Evolutionary conservation across 2,329 filamentous ascomycete genomes (phyloP).

Genomic region (Juglanconis sp.): DNA sequence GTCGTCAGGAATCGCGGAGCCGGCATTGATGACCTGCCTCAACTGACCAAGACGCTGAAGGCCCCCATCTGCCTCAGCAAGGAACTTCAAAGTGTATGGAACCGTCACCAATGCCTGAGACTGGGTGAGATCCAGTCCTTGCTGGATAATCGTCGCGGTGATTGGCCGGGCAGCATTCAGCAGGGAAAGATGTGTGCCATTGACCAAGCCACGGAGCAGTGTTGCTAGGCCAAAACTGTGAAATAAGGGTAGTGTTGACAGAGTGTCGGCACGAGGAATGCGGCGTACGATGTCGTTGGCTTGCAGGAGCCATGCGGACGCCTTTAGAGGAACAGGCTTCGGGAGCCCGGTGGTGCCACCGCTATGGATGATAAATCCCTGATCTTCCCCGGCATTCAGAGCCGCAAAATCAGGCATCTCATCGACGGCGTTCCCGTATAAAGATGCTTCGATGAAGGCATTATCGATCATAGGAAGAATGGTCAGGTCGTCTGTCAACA

Average conservation of each 20-base stretch:
- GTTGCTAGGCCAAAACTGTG: conserved; percentile 9
- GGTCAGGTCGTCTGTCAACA: neutral
- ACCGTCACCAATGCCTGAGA: conserved; percentile 5
- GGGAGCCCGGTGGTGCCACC: conserved; percentile 9
- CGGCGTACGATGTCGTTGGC: conserved; percentile 4
- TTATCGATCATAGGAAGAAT: neutral
- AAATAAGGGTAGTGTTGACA: conserved; percentile 3
- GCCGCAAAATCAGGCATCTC: neutral
- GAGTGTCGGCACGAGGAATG: neutral
- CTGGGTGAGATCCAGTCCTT: neutral
- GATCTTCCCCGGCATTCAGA: neutral
- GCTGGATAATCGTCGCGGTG: neutral
- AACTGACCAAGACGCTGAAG: neutral
- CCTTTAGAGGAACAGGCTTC: conserved; percentile 5
- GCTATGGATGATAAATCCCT: conserved; percentile 5
- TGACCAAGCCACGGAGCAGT: conserved; percentile 4
- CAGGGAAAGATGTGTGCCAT: conserved; percentile 1
- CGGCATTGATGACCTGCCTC: conserved; percentile 7
- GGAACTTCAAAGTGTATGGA: conserved; percentile 6
- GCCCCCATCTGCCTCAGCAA: conserved; percentile 1
- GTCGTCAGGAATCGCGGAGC: conserved; percentile 4
- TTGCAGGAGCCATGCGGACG: conserved; percentile 5
- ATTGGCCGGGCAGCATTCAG: conserved; percentile 2
- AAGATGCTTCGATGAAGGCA: neutral
- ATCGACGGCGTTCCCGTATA: neutral